Evolutionary conservation across 2,329 filamentous ascomycete species (phyloP).

Genomic region (Xylaria sp.): DNA sequence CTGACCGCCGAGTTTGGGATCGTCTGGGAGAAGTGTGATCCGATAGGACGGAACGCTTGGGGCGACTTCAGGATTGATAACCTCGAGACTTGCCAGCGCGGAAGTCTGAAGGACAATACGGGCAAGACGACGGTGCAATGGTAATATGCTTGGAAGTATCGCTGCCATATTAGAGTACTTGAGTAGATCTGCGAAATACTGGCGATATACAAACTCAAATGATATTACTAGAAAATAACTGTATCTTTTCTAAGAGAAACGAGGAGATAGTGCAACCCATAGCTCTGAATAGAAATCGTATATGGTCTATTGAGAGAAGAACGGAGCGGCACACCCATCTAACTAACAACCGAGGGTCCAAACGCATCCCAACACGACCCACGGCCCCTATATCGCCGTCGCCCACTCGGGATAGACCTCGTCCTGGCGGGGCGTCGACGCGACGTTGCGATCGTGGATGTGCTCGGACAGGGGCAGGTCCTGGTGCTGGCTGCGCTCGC

Average conservation of each 20-base stretch:
- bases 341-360: background rate
- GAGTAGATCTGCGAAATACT: background rate
- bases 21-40: conserved; percentile 23
- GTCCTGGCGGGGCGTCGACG: conserved; percentile 36
- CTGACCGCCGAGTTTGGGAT: conserved; percentile 19
- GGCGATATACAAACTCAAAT: too few species aligned
- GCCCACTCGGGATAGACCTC: conserved; percentile 40
- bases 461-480: conserved; percentile 37
- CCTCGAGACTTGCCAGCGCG: conserved; percentile 20
- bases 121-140: conserved; percentile 20
- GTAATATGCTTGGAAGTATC: background rate
- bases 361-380: background rate
- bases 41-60: conserved; percentile 16
- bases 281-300: too few species aligned
- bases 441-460: conserved; percentile 40
- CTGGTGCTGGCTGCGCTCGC: conserved; percentile 39
- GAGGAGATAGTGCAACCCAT: too few species aligned
- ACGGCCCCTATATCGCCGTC: conserved; percentile 29
- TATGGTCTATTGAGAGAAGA: background rate
- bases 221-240: too few species aligned
- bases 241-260: too few species aligned
- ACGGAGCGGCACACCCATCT: background rate
- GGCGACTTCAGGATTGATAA: conserved; percentile 22
- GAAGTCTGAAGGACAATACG: conserved; percentile 2
- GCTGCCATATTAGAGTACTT: too few species aligned